Base-by-base conservation (phyloP, 1,284 basidiomycete genomes). In the Ganoderma lucidum region DNA sequence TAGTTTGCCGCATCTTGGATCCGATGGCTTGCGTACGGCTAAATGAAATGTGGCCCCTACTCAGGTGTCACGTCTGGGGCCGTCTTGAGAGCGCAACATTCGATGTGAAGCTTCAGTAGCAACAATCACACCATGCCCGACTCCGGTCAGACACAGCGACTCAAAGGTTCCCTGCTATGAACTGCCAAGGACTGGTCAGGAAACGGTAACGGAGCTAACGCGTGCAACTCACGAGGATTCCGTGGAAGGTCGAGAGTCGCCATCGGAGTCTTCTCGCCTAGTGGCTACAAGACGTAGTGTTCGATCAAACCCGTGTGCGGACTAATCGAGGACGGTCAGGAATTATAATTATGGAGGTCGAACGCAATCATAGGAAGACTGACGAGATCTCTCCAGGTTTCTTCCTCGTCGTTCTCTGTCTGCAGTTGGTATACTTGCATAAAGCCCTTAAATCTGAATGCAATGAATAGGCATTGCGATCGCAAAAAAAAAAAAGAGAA, bases 321-420 rank as follows among this genome's bases (percentile, higher is more conserved):
- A 87, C 92, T 93, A 23, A 2, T 37, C 12, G 32, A 41, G 15
- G 19, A 23, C 10, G 17, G 28, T 61, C 41, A 61, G 59, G 59
- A 15, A 23, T 30, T 42, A 41, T 28, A 5, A 23, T 30, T 23
- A 23, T 23, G 23, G 23, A 23, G 41, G 28, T n/a, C 15, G 23
- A 28, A 39, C 2, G 12, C n/a, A 61, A 41, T 44, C 23, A 28
- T 28, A 28, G 59, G 23, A 44, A 65, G 67, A 73, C 87, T 75
- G 75, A 93, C 91, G 73, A 94, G 81, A 82, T 94, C 93, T 78
- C 86, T 84, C 92, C 92, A 94, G 10, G 93, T 94, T 80, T 94
- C 93, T 77, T 91, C 91, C 75, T 93, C 91, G 71, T 94, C 93
- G 72, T 89, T 93, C 75, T 93, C 90, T 1, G 92, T 93, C 78